Conservation (phyloP, 306 rosid species). For the Acmispon strigosus region DNA sequence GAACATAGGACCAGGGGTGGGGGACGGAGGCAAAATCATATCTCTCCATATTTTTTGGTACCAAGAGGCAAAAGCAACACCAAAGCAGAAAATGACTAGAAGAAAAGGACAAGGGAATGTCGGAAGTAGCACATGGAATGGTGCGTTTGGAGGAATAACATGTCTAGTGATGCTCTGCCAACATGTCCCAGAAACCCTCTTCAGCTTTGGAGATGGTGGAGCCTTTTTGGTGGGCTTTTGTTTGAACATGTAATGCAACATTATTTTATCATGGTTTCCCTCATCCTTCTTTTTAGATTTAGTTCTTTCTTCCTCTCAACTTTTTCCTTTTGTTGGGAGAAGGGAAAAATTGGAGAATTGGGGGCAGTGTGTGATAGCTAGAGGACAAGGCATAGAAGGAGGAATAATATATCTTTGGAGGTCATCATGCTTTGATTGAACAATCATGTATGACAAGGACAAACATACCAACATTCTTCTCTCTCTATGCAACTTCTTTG, state of each 20-base stretch:
- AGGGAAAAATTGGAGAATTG: conserved; percentile 33
- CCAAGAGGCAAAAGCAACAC: conserved; percentile 38
- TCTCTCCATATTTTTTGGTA: conserved; percentile 19
- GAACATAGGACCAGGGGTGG: background rate
- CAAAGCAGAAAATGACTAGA: conserved; percentile 36
- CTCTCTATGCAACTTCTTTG: conserved; percentile 48
- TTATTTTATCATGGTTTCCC: background rate
- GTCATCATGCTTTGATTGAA: conserved; percentile 53
- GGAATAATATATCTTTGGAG: conserved; percentile 45
- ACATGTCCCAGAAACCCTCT: conserved; percentile 35
- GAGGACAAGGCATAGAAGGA: conserved; percentile 35
- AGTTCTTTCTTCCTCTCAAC: background rate
- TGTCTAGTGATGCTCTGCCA: conserved; percentile 49
- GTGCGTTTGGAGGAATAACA: conserved; percentile 80
- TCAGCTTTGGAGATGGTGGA: conserved; percentile 32
- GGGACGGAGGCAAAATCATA: conserved; percentile 36
- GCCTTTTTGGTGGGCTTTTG: conserved; percentile 29
- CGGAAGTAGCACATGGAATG: conserved; percentile 72
- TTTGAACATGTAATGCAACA: background rate
- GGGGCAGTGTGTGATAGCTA: conserved; percentile 38
- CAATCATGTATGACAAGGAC: conserved; percentile 62
- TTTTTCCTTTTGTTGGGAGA: conserved; percentile 38
- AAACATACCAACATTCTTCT: conserved; percentile 60
- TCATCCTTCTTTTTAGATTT: background rate
- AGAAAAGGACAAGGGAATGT: conserved; percentile 72